phyloP scores from a whole-genome alignment of 2,329 filamentous ascomycete species.

The Alternaria metachromatica region DNA sequence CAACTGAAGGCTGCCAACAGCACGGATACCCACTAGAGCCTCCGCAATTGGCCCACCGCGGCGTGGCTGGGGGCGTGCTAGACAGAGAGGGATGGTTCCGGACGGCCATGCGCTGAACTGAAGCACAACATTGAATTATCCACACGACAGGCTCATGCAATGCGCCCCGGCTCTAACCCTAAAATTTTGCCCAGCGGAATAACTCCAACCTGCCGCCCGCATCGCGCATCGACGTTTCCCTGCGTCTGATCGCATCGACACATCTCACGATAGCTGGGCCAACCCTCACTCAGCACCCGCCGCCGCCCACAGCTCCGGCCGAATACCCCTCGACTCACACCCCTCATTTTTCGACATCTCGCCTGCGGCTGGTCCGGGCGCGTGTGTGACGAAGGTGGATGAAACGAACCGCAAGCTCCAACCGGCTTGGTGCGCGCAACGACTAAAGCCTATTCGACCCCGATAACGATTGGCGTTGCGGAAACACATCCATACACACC shows the following conservation, averaged over 20 bases:
- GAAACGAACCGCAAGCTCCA: slow-evolving; percentile 30
- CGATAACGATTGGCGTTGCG: slow-evolving; percentile 31
- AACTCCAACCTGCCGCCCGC: slow-evolving; percentile 24
- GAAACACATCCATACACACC: slow-evolving; percentile 16
- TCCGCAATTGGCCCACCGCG: slow-evolving; percentile 20
- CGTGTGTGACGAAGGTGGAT: slow-evolving; percentile 37
- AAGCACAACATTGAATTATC: slow-evolving; percentile 15
- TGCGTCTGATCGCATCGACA: slow-evolving; percentile 27
- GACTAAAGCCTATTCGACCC: slow-evolving; percentile 26
- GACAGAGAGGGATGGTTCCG: slow-evolving; percentile 25
- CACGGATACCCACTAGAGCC: slow-evolving; percentile 11
- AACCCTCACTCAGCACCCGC: slow-evolving; percentile 4
- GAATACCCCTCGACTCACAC: slow-evolving; percentile 25
- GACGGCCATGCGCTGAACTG: slow-evolving; percentile 9
- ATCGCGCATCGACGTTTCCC: slow-evolving; percentile 23
- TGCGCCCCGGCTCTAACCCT: slow-evolving; percentile 28
- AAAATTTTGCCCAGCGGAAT: slow-evolving; percentile 25
- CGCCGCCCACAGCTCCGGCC: slow-evolving; percentile 8
- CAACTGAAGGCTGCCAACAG: slow-evolving; percentile 14
- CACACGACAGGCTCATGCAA: slow-evolving; percentile 25
- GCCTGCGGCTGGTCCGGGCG: slow-evolving; percentile 33
- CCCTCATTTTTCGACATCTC: slow-evolving; percentile 28
- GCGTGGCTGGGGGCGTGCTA: slow-evolving; percentile 26
- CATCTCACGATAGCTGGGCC: slow-evolving; percentile 17
- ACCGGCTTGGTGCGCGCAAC: slow-evolving; percentile 32